A percentile compares a stretch with the other conserved stretches of the same genome.
Evolutionary conservation across 352 stramenopile genomes (phyloP).

Genomic region (Pythium aphanidermatum): DNA sequence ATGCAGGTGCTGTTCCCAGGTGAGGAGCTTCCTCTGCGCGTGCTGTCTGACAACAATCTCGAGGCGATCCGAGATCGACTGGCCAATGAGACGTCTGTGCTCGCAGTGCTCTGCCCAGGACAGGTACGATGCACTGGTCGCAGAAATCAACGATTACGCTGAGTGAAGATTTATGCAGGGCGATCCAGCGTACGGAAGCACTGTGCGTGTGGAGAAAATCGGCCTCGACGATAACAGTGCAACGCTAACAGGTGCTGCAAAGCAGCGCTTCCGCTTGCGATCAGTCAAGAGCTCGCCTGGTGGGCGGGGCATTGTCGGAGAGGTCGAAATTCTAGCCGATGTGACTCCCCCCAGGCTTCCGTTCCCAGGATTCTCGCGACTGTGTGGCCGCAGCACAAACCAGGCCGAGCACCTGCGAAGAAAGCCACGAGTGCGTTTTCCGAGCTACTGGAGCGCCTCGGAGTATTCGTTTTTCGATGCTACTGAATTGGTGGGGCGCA

Average conservation of each 20-base stretch:
- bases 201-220: constrained; percentile 65
- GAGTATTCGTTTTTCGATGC: constrained; percentile 62
- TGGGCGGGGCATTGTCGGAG: constrained; percentile 16
- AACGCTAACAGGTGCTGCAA: constrained; percentile 50
- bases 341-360: constrained; percentile 32
- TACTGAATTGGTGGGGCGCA: constrained; percentile 41
- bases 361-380: constrained; percentile 18
- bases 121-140: constrained; percentile 21
- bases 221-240: constrained; percentile 32
- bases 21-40: constrained; percentile 64
- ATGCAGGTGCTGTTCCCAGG: constrained; percentile 75
- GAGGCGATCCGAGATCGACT: constrained; percentile 40
- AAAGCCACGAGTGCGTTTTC: constrained; percentile 19
- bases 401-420: not conserved
- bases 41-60: constrained; percentile 57
- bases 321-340: constrained; percentile 65
- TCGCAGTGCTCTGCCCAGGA: constrained; percentile 52
- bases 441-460: constrained; percentile 39
- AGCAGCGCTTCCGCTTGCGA: constrained; percentile 58
- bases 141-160: not conserved
- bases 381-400: constrained; percentile 1
- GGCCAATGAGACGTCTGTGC: constrained; percentile 32
- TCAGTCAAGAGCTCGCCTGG: constrained; percentile 18
- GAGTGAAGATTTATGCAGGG: constrained; percentile 20
- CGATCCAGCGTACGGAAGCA: constrained; percentile 45